phyloP scores from a whole-genome alignment of 2,329 filamentous ascomycete genomes.

The Neopestalotiopsis clavispora region DNA sequence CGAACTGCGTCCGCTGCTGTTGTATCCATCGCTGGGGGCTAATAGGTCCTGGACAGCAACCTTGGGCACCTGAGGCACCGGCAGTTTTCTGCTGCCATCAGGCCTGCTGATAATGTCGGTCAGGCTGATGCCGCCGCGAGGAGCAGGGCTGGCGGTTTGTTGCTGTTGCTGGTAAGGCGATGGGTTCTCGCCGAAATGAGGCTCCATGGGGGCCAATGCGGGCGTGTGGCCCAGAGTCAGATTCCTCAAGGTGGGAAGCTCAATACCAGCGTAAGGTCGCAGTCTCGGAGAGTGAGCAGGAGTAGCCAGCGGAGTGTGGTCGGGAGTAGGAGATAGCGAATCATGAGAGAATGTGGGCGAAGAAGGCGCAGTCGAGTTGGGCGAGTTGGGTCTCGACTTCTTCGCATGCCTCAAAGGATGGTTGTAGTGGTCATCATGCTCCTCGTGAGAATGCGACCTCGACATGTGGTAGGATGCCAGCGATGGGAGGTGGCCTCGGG shows the following conservation, averaged over 20 bases:
- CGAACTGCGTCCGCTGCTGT: slow-evolving; percentile 77
- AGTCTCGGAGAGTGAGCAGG: slow-evolving; percentile 93
- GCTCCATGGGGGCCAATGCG: slow-evolving; percentile 64
- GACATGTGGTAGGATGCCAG: slow-evolving; percentile 94
- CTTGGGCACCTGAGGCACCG: slow-evolving; percentile 88
- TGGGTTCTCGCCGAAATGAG: slow-evolving; percentile 50
- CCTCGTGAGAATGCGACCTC: slow-evolving; percentile 81
- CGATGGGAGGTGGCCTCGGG: slow-evolving; percentile 71
- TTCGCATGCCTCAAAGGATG: slow-evolving; percentile 75
- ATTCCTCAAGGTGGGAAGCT: slow-evolving; percentile 83
- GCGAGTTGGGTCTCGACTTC: slow-evolving; percentile 88
- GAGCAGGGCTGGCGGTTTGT: slow-evolving; percentile 54
- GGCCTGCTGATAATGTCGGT: slow-evolving; percentile 91
- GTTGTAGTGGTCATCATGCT: slow-evolving; percentile 78
- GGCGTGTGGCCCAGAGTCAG: slow-evolving; percentile 61
- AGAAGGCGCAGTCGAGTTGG: slow-evolving; percentile 92
- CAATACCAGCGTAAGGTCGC: slow-evolving; percentile 77
- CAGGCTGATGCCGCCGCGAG: slow-evolving; percentile 75
- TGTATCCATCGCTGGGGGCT: slow-evolving; percentile 67
- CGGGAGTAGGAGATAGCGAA: slow-evolving; percentile 91
- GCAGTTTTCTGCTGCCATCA: slow-evolving; percentile 87
- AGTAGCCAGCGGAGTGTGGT: slow-evolving; percentile 97
- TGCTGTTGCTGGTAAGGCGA: slow-evolving; percentile 47
- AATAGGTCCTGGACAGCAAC: slow-evolving; percentile 86
- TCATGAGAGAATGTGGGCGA: slow-evolving; percentile 97